Conservation (phyloP, 306 rosid genomes). For the Arachis hypogaea region DNA sequence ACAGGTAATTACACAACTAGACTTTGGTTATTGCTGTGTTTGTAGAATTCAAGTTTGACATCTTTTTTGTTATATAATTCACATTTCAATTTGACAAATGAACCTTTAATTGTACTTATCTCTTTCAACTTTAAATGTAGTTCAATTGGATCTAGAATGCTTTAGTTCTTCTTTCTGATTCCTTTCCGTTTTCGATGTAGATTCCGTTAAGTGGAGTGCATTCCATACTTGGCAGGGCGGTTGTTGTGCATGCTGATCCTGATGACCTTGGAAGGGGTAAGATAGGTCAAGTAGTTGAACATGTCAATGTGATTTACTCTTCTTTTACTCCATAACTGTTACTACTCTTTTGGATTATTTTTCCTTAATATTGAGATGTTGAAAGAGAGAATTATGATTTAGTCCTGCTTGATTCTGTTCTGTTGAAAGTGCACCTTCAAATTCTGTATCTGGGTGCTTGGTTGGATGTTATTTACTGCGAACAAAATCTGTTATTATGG, state of each 20-base stretch:
- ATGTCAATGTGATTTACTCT: constrained; percentile 19
- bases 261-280: constrained; percentile 79
- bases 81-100: no score
- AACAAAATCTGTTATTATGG: neutral
- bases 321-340: constrained; percentile 15
- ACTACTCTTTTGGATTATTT: constrained; percentile 8
- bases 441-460: constrained; percentile 15
- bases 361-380: constrained; percentile 5
- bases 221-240: constrained; percentile 71
- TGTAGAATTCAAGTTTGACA: neutral
- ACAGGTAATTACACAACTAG: constrained; percentile 41
- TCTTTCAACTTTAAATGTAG: neutral
- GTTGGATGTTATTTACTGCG: neutral
- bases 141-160: constrained; percentile 17
- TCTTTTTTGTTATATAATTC: constrained; percentile 3
- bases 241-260: constrained; percentile 76
- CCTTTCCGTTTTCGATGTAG: constrained; percentile 41
- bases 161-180: neutral
- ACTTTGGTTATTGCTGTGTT: neutral
- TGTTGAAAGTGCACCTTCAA: neutral
- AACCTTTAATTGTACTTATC: no score
- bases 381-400: neutral
- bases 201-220: constrained; percentile 62
- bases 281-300: constrained; percentile 25
- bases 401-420: constrained; percentile 12